Evolutionary conservation across 352 stramenopile genomes (phyloP).

Genomic region (Globisporangium splendens): DNA sequence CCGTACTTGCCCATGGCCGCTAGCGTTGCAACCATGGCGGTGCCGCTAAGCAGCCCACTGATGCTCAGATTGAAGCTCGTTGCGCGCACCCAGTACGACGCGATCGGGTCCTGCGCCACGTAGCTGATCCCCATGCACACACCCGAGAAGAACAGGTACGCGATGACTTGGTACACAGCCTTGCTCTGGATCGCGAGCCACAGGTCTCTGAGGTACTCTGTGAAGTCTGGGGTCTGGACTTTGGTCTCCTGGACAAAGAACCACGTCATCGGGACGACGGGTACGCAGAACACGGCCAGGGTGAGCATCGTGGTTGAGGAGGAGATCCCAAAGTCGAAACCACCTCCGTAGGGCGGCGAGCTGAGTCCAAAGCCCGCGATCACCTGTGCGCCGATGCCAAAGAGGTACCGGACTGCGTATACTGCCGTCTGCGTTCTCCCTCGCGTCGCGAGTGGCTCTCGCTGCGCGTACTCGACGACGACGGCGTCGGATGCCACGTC

Average conservation of each 20-base stretch:
- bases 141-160: conserved; percentile 40
- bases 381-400: conserved; percentile 32
- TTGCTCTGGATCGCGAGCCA: conserved; percentile 35
- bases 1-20: conserved; percentile 34
- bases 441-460: conserved; percentile 37
- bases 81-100: conserved; percentile 30
- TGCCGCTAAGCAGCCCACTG: conserved; percentile 21
- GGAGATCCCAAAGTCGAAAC: conserved; percentile 38
- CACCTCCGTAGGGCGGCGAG: conserved; percentile 33
- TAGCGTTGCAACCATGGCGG: conserved; percentile 27
- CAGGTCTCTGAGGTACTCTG: conserved; percentile 26
- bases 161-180: conserved; percentile 46
- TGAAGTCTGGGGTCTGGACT: conserved; percentile 16
- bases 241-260: conserved; percentile 49
- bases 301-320: conserved; percentile 35
- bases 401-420: conserved; percentile 39
- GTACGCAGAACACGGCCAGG: conserved; percentile 23
- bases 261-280: conserved; percentile 39
- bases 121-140: conserved; percentile 35
- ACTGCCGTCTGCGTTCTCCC: conserved; percentile 44
- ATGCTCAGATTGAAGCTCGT: conserved; percentile 28
- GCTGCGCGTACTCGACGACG: conserved; percentile 50
- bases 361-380: conserved; percentile 42
- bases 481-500: conserved; percentile 48
- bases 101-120: conserved; percentile 28